Base-by-base conservation (phyloP, 2,329 filamentous ascomycete genomes). In the Coleophoma eucalyptorum region DNA sequence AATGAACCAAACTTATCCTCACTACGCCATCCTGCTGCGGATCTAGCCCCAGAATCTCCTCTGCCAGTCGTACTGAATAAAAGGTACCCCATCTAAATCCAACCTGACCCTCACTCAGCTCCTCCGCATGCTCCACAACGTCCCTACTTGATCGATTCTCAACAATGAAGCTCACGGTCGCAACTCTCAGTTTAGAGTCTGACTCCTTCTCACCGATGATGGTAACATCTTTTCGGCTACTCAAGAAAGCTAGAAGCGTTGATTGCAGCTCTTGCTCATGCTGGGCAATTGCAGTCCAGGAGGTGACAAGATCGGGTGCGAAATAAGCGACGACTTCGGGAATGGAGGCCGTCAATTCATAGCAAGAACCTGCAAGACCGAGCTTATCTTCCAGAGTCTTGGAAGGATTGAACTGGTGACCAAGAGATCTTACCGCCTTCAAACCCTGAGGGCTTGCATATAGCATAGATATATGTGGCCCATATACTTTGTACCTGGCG, bases 1-100 rank as follows among this genome's bases (percentile, higher is more conserved):
- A 90, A 66, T 89, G 86, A 49, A 86, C 77, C 73, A 89, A 74
- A 59, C 83, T 87, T n/a, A 89, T 81, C 55, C 87, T 75, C 4
- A 87, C 76, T 8, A 89, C 79, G 0, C 84, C 87, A 57, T 87
- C 77, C 8, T 77, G 72, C 26, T 26, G 26, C 6, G 26, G 26
- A 0, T 72, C 76, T 46, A 87, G 66, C 0, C 74, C 74, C 35
- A 89, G 62, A 0, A 87, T 69, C 2, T 86, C 79, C 51, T 79
- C 70, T 12, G 80, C 72, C 55, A 89, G 62, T 15, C 86, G 70
- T 58, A 86, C 79, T 12, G 80, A 83, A 65, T 90, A 90, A 59
- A 90, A 89, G 42, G 79, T 73, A 0, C 87, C 87, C 76, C 79
- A 87, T 44, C 85, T 71, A 53, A 88, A 80, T 0, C 83, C 85